Evolutionary conservation across 1,139 yeast genomes (phyloP).

Genomic region (Sugiyamaella novakii): DNA sequence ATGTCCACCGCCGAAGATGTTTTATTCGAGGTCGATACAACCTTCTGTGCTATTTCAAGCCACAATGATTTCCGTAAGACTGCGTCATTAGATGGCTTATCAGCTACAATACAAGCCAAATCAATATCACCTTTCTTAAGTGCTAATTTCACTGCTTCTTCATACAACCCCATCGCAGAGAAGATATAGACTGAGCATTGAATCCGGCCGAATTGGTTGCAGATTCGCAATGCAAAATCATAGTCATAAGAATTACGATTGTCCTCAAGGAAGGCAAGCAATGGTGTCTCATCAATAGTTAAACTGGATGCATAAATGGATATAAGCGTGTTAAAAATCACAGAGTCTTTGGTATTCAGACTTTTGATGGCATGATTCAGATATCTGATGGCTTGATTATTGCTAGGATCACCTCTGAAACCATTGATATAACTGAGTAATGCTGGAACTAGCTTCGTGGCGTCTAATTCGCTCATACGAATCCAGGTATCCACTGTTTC

Average conservation of each 20-base stretch:
- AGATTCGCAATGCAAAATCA: conserved; percentile 74
- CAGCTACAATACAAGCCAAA: conserved; percentile 61
- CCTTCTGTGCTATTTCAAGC: conserved; percentile 65
- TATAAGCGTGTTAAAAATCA: conserved; percentile 71
- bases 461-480: conserved; percentile 54
- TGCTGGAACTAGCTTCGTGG: conserved; percentile 71
- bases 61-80: conserved; percentile 69
- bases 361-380: conserved; percentile 61
- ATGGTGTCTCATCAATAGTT: conserved; percentile 44
- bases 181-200: conserved; percentile 73
- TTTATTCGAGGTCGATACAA: conserved; percentile 45
- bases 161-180: conserved; percentile 66
- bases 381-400: conserved; percentile 68
- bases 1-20: conserved; percentile 43
- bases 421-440: conserved; percentile 60
- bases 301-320: conserved; percentile 68
- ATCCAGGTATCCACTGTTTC: conserved; percentile 82
- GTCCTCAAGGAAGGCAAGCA: conserved; percentile 54
- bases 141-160: conserved; percentile 80
- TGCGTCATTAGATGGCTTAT: conserved; percentile 50
- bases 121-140: conserved; percentile 62
- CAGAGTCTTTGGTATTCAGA: conserved; percentile 51
- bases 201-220: conserved; percentile 59
- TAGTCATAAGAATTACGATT: conserved; percentile 54
- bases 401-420: conserved; percentile 31